Evolutionary conservation across 163 green algal genomes (phyloP).

Genomic region (Prototheca wickerhamii): DNA sequence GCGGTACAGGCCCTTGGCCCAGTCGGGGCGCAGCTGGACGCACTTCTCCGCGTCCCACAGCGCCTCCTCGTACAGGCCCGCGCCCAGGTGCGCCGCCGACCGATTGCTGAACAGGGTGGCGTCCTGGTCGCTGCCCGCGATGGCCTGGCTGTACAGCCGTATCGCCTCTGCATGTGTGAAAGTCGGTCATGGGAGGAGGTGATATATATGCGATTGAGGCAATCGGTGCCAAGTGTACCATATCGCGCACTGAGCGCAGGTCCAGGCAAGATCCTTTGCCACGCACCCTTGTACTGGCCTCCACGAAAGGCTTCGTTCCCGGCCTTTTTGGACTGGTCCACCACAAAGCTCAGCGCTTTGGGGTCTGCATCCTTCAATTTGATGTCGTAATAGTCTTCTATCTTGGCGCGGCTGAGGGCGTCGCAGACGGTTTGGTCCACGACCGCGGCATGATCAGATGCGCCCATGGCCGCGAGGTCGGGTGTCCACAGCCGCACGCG

Average conservation of each 20-base stretch:
- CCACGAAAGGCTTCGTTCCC: slow-evolving; percentile 55
- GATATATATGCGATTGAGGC: neutral
- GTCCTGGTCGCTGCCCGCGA: slow-evolving; percentile 27
- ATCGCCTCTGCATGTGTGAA: slow-evolving; percentile 27
- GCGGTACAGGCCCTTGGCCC: slow-evolving; percentile 43
- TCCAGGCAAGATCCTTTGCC: neutral
- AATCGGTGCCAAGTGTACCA: neutral
- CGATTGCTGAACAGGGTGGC: slow-evolving; percentile 50
- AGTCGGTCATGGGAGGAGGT: neutral
- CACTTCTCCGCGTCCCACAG: slow-evolving; percentile 46
- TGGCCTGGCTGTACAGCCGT: slow-evolving; percentile 37
- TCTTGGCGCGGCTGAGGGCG: neutral
- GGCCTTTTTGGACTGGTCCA: slow-evolving; percentile 33
- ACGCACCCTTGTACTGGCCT: slow-evolving; percentile 42
- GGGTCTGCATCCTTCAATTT: slow-evolving; percentile 4
- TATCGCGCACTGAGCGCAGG: neutral
- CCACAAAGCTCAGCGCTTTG: slow-evolving; percentile 4
- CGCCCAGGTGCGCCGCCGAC: slow-evolving; percentile 42
- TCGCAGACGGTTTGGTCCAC: slow-evolving; percentile 6
- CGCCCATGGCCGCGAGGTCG: neutral
- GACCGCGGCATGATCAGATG: slow-evolving; percentile 1
- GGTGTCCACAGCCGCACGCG: neutral
- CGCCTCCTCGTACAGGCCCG: slow-evolving; percentile 40
- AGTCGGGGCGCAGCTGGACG: slow-evolving; percentile 34
- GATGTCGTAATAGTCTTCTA: slow-evolving; percentile 2